Conservation (phyloP, 139 green algal species). For the Picochlorum sp. region DNA sequence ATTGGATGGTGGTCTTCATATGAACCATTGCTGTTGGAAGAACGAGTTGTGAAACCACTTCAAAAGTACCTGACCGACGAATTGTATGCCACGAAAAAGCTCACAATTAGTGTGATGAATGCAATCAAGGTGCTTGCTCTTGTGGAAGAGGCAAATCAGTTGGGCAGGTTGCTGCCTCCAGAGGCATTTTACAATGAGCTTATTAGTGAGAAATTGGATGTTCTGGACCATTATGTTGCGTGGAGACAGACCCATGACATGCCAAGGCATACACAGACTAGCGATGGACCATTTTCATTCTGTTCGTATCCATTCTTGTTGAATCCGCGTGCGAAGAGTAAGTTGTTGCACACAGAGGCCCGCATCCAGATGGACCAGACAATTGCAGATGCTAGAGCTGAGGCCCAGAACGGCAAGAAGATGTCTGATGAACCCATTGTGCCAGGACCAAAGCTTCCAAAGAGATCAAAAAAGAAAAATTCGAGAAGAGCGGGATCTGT, state of each 20-base stretch:
- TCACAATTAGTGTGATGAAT: constrained; percentile 80
- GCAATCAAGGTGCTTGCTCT: constrained; percentile 76
- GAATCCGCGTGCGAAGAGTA: constrained; percentile 75
- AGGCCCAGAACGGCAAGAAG: background rate
- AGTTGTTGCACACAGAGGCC: constrained; percentile 72
- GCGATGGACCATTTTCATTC: constrained; percentile 78
- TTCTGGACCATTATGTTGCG: constrained; percentile 82
- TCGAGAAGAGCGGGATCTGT: background rate
- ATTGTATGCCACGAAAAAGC: constrained; percentile 78
- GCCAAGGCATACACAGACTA: constrained; percentile 28
- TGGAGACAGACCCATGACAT: constrained; percentile 71
- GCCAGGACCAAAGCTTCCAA: constrained; percentile 17
- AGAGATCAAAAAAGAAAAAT: background rate
- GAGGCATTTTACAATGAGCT: constrained; percentile 89
- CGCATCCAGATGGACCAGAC: constrained; percentile 54
- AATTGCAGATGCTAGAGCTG: constrained; percentile 10
- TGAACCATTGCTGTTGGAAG: constrained; percentile 53
- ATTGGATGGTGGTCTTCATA: constrained; percentile 82
- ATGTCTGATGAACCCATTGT: constrained; percentile 44
- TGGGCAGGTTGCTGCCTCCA: constrained; percentile 58
- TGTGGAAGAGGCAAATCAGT: constrained; percentile 74
- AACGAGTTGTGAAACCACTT: constrained; percentile 56
- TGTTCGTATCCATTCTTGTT: constrained; percentile 90
- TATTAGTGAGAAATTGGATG: constrained; percentile 84
- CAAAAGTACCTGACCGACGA: constrained; percentile 68